Base-by-base conservation (phyloP, 441 rosid species). In the Adansonia madagascariensis region DNA sequence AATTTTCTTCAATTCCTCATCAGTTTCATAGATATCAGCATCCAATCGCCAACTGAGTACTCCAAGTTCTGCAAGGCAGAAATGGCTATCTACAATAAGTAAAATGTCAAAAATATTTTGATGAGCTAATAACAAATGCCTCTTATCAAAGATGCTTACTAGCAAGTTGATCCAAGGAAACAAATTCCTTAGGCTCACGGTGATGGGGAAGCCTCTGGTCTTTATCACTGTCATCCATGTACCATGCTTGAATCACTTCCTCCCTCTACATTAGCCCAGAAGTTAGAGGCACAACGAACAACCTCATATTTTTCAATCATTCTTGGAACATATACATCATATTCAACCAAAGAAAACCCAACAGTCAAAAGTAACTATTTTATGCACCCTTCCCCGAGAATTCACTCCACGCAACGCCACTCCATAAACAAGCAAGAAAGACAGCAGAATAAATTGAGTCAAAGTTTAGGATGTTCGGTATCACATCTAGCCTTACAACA, bases 131-230 rank as follows among this genome's bases (percentile, higher is more conserved):
- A 12, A n/a, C 59, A 44, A 57, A 10, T 47, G 27, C 31, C 56
- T 43, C 53, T 39, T 56, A 56, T 41, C 1, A 35, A n/a, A 68
- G 56, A 84, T 55, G 35, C 79, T 73, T 7, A 91, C 99, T 91
- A 35, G 92, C 84, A 82, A 96, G 93, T 77, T 92, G 78, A 74
- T 91, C 92, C 78, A 92, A 78, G 24, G 94, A 90, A 31, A 95
- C 77, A 84, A 84, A 92, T 79, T 94, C 94, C 69, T 87, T 85
- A 15, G 97, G 96, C 18, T 94, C 86, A 59, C 84, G 88, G 82
- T 89, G 98, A 84, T 92, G 99, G 39, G 94, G 97, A 75, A 92
- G 91, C 74, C 95, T 83, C 86, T 94, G 99, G 75, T 94, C 98
- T 63, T 91, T 95, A 43, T 87, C 46, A 68, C 89, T 91, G 41